Percentiles rank a stretch among this genome's conserved stretches.
phyloP scores from a whole-genome alignment of 306 rosid species.

The Acmispon strigosus region DNA sequence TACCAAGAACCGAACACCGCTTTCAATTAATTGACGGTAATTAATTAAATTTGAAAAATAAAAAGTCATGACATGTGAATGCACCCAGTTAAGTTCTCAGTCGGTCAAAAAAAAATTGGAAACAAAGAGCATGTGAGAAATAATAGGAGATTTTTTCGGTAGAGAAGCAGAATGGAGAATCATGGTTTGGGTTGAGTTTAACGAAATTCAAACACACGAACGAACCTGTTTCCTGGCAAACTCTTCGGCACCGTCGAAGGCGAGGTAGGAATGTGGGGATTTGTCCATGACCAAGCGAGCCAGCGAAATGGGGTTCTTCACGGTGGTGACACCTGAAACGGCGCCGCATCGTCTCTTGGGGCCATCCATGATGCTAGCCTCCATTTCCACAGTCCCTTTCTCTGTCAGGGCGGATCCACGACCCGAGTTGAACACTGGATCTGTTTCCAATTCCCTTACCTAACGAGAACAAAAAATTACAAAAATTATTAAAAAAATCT shows the following conservation, averaged over 20 bases:
- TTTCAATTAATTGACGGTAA: constrained; percentile 24
- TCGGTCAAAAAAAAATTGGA: background rate
- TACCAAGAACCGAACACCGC: constrained; percentile 3
- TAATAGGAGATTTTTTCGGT: background rate
- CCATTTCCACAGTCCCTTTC: constrained; percentile 91
- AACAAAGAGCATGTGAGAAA: background rate
- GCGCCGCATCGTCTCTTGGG: constrained; percentile 85
- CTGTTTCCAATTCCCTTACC: constrained; percentile 87
- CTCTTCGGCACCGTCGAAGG: constrained; percentile 77
- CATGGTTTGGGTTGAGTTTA: no score
- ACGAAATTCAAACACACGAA: background rate
- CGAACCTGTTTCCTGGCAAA: constrained; percentile 80
- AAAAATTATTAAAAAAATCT: background rate
- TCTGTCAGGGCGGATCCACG: constrained; percentile 92
- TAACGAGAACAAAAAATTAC: background rate
- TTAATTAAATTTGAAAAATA: background rate
- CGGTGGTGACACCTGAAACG: constrained; percentile 77
- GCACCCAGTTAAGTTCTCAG: background rate
- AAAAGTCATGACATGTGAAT: background rate
- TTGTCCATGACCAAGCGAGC: constrained; percentile 96
- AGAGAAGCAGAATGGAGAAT: no score
- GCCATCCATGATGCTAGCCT: constrained; percentile 96
- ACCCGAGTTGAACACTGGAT: constrained; percentile 89
- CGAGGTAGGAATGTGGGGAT: constrained; percentile 95
- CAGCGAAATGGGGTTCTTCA: constrained; percentile 75